Evolutionary conservation across 192 early-diverging fungal species (phyloP), one percentile per base, ranked within the genome.

Genomic region (Entomortierella chlamydospora): DNA sequence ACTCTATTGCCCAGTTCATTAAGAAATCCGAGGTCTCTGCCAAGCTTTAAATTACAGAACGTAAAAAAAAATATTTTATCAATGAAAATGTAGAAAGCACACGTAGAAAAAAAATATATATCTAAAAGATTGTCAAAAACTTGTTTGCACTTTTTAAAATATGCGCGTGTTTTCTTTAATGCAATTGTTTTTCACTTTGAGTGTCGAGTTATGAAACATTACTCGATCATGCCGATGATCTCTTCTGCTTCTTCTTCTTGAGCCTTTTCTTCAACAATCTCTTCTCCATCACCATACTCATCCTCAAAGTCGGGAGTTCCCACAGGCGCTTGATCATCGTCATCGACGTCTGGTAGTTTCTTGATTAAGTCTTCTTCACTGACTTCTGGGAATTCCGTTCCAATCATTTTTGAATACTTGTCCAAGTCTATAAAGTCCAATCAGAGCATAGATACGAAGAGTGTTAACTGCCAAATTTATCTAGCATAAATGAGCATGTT

Each of bases 1-100:
- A 79, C 43, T 79, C 76, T 10, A 79, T 79, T 28, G 76, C 76
- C n/a, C 76, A 79, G n/a, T 79, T 79, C 43, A 66, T 79, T 41
- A 64, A 66, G 57, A 50, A 56, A n/a, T 43, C 61, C 6, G 76
- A 70, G 6, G 33, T 20, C 45, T 20, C 68, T 13, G 30, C 61
- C 50, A 61, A 61, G 37, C 67, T 70, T 22, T 70, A 61, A 39
- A n/a, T 41, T 18, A 17, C 23, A 41, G 34, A 47, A 15, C 2
- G 20, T 47, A 20, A 15, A 17, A 31, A 6, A 50, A 25, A 26
- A 28, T 10, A 54, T 54, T 30, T 4, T 25, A 54, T 5, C 8
- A 33, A 67, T 31, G 45, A 28, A 52, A 41, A 10, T 20, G 15
- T 12, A 47, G 15, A 47, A 20, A 47, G 34, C 4, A 37, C 4